A percentile compares a stretch with the other conserved stretches of the same genome.
phyloP scores from a whole-genome alignment of 2,329 filamentous ascomycete species.

The Teratosphaeriaceae sp. region DNA sequence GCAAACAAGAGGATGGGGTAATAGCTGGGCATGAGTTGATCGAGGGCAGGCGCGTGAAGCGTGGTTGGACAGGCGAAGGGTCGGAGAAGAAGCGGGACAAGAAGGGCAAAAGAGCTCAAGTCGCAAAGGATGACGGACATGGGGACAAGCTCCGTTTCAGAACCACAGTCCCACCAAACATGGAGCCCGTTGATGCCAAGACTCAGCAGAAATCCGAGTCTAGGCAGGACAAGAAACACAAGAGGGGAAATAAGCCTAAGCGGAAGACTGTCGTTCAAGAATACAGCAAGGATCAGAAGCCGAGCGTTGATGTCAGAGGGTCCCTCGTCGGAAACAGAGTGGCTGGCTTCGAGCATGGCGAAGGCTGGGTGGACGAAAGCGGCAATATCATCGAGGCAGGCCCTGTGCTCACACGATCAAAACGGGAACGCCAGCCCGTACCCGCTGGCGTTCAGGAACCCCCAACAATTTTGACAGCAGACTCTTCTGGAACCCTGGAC shows the following conservation, averaged over 20 bases:
- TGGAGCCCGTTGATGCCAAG: conserved; percentile 58
- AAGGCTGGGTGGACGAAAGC: conserved; percentile 78
- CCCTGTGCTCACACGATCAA: conserved; percentile 14
- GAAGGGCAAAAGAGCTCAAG: conserved; percentile 47
- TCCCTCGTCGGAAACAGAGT: conserved; percentile 37
- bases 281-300: conserved; percentile 75
- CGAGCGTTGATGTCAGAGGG: conserved; percentile 26
- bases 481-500: too few species aligned
- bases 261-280: conserved; percentile 67
- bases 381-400: conserved; percentile 66
- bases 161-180: conserved; percentile 58
- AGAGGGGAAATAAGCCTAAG: conserved; percentile 57
- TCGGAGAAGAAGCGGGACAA: conserved; percentile 30
- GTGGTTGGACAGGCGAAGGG: conserved; percentile 70
- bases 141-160: conserved; percentile 79
- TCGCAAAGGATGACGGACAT: conserved; percentile 55
- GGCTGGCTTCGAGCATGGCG: conserved; percentile 68
- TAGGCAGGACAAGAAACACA: too few species aligned
- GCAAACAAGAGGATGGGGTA: conserved; percentile 43
- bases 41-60: conserved; percentile 70
- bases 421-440: background rate
- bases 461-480: too few species aligned
- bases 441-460: too few species aligned
- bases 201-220: conserved; percentile 51
- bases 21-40: conserved; percentile 66